These are phyloP conservation scores for Clitocybe nebularis DNA, from an alignment of 1,284 basidiomycete species.

Conservation along the genomic window DNA sequence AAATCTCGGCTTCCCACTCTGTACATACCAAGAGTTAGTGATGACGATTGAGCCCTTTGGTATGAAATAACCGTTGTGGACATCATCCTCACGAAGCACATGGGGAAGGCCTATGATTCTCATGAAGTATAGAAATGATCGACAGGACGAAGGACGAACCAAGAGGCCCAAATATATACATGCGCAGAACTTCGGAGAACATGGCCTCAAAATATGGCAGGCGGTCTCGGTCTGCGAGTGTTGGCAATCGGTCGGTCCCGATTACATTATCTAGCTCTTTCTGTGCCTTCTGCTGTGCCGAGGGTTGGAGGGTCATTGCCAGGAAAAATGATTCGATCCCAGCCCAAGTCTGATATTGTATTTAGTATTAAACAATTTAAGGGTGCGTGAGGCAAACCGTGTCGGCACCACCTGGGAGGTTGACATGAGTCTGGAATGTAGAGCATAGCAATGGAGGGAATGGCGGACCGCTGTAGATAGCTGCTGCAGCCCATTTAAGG, in stretches of 20 bases:
- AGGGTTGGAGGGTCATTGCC: slow-evolving; percentile 29
- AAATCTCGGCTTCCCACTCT: background rate
- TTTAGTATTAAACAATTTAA: background rate
- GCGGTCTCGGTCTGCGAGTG: slow-evolving; percentile 25
- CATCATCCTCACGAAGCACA: slow-evolving; percentile 20
- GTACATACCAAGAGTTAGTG: slow-evolving; percentile 30
- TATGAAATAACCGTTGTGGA: slow-evolving; percentile 34
- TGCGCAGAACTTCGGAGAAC: slow-evolving; percentile 31
- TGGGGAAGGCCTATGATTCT: slow-evolving; percentile 22
- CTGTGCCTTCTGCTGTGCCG: slow-evolving; percentile 30
- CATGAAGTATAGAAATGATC: background rate
- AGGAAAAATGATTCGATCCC: slow-evolving; percentile 27
- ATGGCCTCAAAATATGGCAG: slow-evolving; percentile 32
- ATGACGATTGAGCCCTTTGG: slow-evolving; percentile 35
- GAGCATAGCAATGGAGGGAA: too few relatives aligned
- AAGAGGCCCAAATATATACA: slow-evolving; percentile 14
- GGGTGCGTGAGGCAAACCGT: slow-evolving; percentile 12
- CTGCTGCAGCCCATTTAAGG: slow-evolving; percentile 25
- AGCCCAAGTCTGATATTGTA: slow-evolving; percentile 21
- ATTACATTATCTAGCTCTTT: slow-evolving; percentile 32
- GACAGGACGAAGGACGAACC: background rate
- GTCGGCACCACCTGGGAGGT: slow-evolving; percentile 18
- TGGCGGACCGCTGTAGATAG: slow-evolving; percentile 18
- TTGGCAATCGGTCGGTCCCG: slow-evolving; percentile 28
- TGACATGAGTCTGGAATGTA: background rate